These are phyloP conservation scores for Ophiostoma triangulosporum DNA, from an alignment of 2,329 filamentous ascomycete species.

Conservation along the genomic window DNA sequence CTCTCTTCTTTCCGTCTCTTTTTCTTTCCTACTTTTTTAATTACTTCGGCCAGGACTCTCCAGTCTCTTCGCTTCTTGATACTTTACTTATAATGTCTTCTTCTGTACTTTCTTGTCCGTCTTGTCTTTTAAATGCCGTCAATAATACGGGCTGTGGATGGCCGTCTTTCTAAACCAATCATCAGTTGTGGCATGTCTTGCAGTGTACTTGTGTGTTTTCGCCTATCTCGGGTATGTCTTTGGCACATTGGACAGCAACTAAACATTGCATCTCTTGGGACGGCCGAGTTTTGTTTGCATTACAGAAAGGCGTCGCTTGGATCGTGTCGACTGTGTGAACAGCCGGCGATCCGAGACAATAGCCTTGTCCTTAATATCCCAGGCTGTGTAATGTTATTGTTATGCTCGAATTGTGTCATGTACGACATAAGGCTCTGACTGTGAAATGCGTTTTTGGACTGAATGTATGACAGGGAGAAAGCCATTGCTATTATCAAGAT, in stretches of 20 bases:
- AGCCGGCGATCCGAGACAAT: not conserved
- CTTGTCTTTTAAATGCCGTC: not conserved
- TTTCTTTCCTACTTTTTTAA: not conserved
- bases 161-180: not conserved
- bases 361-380: not conserved
- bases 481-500: too few relatives aligned
- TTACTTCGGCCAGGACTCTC: not conserved
- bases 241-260: not conserved
- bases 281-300: not conserved
- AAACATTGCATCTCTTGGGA: not conserved
- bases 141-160: constrained; percentile 1
- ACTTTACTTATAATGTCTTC: not conserved
- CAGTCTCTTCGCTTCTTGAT: not conserved
- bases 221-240: not conserved
- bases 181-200: not conserved
- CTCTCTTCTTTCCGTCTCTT: not conserved
- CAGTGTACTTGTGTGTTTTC: not conserved
- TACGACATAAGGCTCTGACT: too few relatives aligned
- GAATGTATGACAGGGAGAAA: too few relatives aligned
- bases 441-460: too few relatives aligned
- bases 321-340: not conserved
- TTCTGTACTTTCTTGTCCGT: not conserved
- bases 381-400: not conserved
- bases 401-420: too few relatives aligned
- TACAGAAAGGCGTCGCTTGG: too few relatives aligned